phyloP scores from a whole-genome alignment of 805 yeast genomes.

The Cephaloascus albidus region DNA sequence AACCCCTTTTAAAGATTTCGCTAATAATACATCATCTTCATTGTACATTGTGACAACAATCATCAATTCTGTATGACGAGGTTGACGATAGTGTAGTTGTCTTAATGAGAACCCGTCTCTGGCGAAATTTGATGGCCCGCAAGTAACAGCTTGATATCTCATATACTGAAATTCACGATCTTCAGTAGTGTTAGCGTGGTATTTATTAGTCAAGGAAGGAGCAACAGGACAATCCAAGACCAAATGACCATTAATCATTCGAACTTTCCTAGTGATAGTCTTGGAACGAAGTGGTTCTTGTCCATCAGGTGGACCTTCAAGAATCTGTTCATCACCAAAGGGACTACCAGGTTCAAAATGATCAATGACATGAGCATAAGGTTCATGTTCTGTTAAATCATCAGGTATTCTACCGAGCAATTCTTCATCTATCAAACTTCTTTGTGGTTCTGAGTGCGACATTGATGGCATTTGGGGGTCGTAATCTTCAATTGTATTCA shows the following conservation, averaged over 20 bases:
- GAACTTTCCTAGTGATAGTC: slow-evolving; percentile 32
- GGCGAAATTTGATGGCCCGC: slow-evolving; percentile 59
- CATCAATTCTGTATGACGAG: slow-evolving; percentile 51
- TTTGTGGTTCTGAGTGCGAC: background rate
- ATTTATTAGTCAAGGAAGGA: slow-evolving; percentile 11
- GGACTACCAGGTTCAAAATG: too few species aligned
- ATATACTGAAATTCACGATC: slow-evolving; percentile 46
- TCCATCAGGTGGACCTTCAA: slow-evolving; percentile 4
- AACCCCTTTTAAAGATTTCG: slow-evolving; percentile 54
- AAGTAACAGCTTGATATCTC: slow-evolving; percentile 57
- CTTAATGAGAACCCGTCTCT: slow-evolving; percentile 47
- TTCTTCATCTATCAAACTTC: background rate
- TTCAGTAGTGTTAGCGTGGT: slow-evolving; percentile 20
- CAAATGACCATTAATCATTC: slow-evolving; percentile 37
- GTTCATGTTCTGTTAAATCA: background rate
- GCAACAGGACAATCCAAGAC: slow-evolving; percentile 22
- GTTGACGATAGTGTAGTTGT: slow-evolving; percentile 41
- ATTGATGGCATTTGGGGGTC: background rate
- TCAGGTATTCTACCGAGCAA: background rate
- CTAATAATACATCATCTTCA: slow-evolving; percentile 54
- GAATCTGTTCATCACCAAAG: slow-evolving; percentile 9
- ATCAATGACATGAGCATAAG: slow-evolving; percentile 3
- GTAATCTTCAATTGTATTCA: slow-evolving; percentile 8
- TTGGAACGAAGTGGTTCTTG: slow-evolving; percentile 14
- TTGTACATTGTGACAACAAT: slow-evolving; percentile 59